phyloP scores from a whole-genome alignment of 495 filamentous ascomycete species.

The Cenococcum geophilum region DNA sequence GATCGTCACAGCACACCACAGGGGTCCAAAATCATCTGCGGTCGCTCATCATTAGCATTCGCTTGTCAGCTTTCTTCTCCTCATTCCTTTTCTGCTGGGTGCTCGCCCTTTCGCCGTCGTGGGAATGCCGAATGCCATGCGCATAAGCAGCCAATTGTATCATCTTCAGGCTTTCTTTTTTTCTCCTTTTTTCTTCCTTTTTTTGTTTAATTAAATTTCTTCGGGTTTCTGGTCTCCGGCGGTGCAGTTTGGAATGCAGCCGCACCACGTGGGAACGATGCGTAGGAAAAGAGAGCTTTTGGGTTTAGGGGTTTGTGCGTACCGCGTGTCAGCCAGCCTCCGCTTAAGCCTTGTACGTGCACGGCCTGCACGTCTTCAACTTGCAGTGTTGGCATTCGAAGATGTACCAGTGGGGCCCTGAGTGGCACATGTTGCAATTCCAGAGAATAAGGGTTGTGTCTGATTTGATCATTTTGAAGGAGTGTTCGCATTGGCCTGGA shows the following conservation, averaged over 20 bases:
- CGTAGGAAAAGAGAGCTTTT: not conserved
- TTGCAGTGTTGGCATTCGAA: slow-evolving; percentile 75
- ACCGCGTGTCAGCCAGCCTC: not conserved
- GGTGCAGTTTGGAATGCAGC: not conserved
- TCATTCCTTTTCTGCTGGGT: no score
- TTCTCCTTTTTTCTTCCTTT: no score
- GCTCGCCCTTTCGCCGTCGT: no score
- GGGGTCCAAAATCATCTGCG: not conserved
- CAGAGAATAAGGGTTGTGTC: slow-evolving; percentile 69
- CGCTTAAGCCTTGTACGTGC: slow-evolving; percentile 52
- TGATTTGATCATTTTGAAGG: slow-evolving; percentile 71
- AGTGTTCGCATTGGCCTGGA: slow-evolving; percentile 59
- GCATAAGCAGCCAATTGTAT: no score
- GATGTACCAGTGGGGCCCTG: slow-evolving; percentile 76
- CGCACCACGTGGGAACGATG: slow-evolving; percentile 10
- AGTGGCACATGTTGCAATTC: slow-evolving; percentile 71
- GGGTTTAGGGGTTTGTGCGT: no score
- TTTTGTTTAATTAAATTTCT: no score
- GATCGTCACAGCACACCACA: not conserved
- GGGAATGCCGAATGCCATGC: no score
- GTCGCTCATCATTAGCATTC: not conserved
- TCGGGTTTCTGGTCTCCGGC: not conserved
- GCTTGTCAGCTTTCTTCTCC: not conserved
- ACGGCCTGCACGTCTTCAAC: slow-evolving; percentile 64
- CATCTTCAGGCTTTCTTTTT: no score